phyloP scores from a whole-genome alignment of 805 yeast genomes.

The Kurtzmaniella fragi region DNA sequence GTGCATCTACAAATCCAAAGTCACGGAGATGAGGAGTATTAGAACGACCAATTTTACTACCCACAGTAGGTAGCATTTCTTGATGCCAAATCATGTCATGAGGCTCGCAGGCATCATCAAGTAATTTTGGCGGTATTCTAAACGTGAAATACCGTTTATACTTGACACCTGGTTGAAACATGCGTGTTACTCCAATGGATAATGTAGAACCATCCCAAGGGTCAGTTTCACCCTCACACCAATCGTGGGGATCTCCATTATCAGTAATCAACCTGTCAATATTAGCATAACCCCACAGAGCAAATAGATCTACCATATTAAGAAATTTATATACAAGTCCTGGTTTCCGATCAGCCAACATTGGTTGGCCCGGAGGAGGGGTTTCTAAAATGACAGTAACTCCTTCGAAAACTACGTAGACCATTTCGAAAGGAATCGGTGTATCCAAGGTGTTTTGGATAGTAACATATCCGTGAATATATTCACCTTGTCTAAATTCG shows the following conservation, averaged over 20 bases:
- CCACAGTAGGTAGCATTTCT: constrained; percentile 34
- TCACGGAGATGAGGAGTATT: constrained; percentile 27
- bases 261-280: constrained; percentile 36
- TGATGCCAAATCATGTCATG: constrained; percentile 32
- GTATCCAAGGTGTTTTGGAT: constrained; percentile 22
- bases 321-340: constrained; percentile 30
- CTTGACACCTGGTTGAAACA: constrained; percentile 32
- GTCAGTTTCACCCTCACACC: constrained; percentile 43
- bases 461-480: constrained; percentile 39
- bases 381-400: constrained; percentile 21
- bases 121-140: constrained; percentile 34
- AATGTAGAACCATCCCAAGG: constrained; percentile 33
- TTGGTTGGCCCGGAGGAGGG: constrained; percentile 10
- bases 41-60: constrained; percentile 19
- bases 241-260: constrained; percentile 37
- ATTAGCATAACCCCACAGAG: constrained; percentile 41
- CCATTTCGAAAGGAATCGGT: constrained; percentile 40
- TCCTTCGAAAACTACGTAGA: constrained; percentile 41
- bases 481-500: constrained; percentile 39
- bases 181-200: constrained; percentile 31
- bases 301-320: constrained; percentile 40
- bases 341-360: constrained; percentile 21
- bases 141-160: constrained; percentile 40
- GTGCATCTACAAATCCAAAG: constrained; percentile 30
- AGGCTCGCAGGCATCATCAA: constrained; percentile 35